These are phyloP conservation scores for Nothopassalora personata DNA, from an alignment of 2,329 filamentous ascomycete genomes.

Conservation along the genomic window DNA sequence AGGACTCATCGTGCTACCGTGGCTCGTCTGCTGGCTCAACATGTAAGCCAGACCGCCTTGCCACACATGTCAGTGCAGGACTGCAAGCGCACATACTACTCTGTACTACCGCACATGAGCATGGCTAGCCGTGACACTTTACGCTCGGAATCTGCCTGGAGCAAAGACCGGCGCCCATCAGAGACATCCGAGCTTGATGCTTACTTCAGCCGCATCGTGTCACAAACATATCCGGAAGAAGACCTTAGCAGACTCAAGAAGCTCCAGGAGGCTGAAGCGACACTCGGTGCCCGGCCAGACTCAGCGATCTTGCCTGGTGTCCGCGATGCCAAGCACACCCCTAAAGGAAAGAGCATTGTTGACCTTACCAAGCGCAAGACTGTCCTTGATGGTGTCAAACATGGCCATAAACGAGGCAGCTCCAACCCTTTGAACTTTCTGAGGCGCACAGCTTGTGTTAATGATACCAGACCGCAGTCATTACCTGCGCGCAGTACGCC, in stretches of 20 bases:
- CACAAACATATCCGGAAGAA: conserved; percentile 7
- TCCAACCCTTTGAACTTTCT: conserved; percentile 13
- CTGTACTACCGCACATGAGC: conserved; percentile 19
- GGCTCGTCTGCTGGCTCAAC: conserved; percentile 15
- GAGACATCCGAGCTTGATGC: conserved; percentile 9
- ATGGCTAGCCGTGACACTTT: conserved; percentile 11
- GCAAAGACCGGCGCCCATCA: not conserved
- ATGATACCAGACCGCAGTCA: conserved; percentile 3
- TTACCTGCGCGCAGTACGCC: conserved; percentile 2
- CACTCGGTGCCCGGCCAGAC: conserved; percentile 6
- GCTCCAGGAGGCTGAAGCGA: not conserved
- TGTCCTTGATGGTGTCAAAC: conserved; percentile 3
- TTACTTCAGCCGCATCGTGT: conserved; percentile 18
- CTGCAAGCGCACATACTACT: conserved; percentile 15
- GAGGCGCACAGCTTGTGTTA: conserved; percentile 6
- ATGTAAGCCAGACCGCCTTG: conserved; percentile 7
- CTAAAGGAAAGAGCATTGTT: conserved; percentile 9
- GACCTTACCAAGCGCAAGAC: conserved; percentile 8
- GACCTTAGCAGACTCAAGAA: not conserved
- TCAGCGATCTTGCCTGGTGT: conserved; percentile 6
- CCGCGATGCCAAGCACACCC: not conserved
- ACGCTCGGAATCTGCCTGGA: not conserved
- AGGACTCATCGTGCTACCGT: conserved; percentile 17
- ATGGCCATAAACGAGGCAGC: conserved; percentile 8
- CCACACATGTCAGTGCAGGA: conserved; percentile 16